A percentile compares a stretch with the other conserved stretches of the same genome.
These are phyloP conservation scores for Phaeosphaeria sp. DNA, from an alignment of 2,329 filamentous ascomycete genomes.

Conservation along the genomic window DNA sequence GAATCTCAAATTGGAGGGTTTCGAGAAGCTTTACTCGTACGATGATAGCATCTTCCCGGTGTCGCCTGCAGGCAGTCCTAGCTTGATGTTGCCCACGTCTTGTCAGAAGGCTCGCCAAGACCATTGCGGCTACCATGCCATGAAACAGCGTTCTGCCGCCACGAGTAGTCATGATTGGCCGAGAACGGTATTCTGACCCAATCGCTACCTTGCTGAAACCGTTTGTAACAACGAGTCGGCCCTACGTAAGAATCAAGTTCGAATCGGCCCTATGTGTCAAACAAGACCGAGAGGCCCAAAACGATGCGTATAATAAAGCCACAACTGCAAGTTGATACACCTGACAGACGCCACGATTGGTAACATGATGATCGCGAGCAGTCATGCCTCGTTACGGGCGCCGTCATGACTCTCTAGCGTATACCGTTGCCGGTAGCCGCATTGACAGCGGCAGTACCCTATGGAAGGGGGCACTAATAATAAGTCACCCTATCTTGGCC, in stretches of 20 bases:
- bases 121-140: neutral
- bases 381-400: neutral
- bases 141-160: neutral
- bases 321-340: neutral
- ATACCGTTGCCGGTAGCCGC: neutral
- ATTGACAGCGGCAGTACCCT: neutral
- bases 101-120: neutral
- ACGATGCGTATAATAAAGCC: neutral
- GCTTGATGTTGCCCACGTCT: neutral
- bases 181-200: neutral
- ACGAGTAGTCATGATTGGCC: neutral
- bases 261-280: neutral
- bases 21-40: neutral
- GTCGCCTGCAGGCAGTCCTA: neutral
- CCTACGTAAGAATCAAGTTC: neutral
- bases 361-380: neutral
- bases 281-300: constrained; percentile 1
- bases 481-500: too few relatives aligned
- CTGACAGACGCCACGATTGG: neutral
- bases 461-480: neutral
- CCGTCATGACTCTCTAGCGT: neutral
- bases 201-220: neutral
- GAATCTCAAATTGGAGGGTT: neutral
- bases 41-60: neutral
- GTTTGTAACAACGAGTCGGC: constrained; percentile 1